Evolutionary conservation across 495 filamentous ascomycete species (phyloP), one percentile per base, ranked within the genome.

Genomic region (Aspergillus nidulans): DNA sequence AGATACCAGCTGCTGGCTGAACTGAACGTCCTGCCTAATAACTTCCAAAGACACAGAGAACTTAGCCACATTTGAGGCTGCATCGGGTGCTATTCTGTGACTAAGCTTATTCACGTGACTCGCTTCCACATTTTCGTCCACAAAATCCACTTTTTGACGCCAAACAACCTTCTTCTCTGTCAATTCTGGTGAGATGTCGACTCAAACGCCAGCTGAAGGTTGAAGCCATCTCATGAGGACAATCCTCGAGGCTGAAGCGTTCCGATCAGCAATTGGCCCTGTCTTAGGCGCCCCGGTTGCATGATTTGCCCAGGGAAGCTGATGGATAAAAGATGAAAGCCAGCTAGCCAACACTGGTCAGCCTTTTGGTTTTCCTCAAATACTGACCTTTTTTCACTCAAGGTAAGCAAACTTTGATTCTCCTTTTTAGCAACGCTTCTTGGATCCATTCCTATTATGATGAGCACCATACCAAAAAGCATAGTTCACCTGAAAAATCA

Each of bases 401-500:
- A 55, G 52, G 57, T 59, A 59, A 59, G 57, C 46, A 44, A 52
- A 21, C 23, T 32, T 32, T 23, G 19, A 41, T 42, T 23, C 40
- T 16, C 26, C 36, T 47, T 52, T 23, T 25, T n/a, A 39, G 21
- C 20, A 19, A 30, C 38, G 49, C 42, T 49, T 4, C 5, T n/a
- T 18, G 20, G 47, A 7, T 32, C 51, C 20, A 18, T 56, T 41
- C 59, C 55, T 42, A 69, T 57, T 42, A 69, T 77, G 74, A 77
- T 77, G 74, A 77, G 62, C 68, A 72, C 67, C 65, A 64, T 67
- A 67, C 62, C 63, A 56, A 60, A 64, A 75, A 74, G 74, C 73
- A 76, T 77, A 77, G 74, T 77, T 77, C 74, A 77, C 64, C 73
- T 76, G 73, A 75, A 64, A 64, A 70, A 66, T 63, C 49, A 52